phyloP scores from a whole-genome alignment of 2,329 filamentous ascomycete species.

The Aaosphaeria arxii region DNA sequence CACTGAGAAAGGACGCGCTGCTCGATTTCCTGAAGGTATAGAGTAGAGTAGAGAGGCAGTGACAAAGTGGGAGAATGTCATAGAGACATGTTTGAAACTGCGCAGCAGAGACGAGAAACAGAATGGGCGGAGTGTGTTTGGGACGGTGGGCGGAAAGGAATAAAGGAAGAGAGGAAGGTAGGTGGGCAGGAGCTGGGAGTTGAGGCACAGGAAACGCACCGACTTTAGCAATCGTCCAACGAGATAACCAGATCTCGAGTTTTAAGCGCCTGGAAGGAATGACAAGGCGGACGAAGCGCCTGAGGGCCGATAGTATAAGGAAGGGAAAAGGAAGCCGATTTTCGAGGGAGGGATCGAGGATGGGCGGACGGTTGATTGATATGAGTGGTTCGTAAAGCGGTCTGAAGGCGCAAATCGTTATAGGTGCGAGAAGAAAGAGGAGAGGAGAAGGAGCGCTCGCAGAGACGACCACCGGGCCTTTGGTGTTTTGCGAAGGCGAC shows the following conservation, averaged over 20 bases:
- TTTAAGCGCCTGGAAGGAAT: slow-evolving; percentile 38
- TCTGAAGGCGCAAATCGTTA: neutral
- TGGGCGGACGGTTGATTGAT: neutral
- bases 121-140: too few relatives aligned
- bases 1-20: too few relatives aligned
- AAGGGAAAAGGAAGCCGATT: neutral
- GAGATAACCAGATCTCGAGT: slow-evolving; percentile 43
- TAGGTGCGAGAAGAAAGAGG: neutral
- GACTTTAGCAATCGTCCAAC: slow-evolving; percentile 18
- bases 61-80: neutral
- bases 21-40: too few relatives aligned
- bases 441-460: neutral
- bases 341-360: neutral
- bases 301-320: neutral
- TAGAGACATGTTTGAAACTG: slow-evolving; percentile 6
- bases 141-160: slow-evolving; percentile 3
- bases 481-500: neutral
- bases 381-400: too few relatives aligned
- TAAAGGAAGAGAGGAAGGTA: neutral
- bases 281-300: slow-evolving; percentile 18
- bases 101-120: neutral
- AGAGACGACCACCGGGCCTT: neutral
- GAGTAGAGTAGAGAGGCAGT: too few relatives aligned
- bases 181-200: slow-evolving; percentile 1
- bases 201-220: slow-evolving; percentile 30